phyloP scores from a whole-genome alignment of 192 early-diverging fungal genomes.

The Linnemannia zychae region DNA sequence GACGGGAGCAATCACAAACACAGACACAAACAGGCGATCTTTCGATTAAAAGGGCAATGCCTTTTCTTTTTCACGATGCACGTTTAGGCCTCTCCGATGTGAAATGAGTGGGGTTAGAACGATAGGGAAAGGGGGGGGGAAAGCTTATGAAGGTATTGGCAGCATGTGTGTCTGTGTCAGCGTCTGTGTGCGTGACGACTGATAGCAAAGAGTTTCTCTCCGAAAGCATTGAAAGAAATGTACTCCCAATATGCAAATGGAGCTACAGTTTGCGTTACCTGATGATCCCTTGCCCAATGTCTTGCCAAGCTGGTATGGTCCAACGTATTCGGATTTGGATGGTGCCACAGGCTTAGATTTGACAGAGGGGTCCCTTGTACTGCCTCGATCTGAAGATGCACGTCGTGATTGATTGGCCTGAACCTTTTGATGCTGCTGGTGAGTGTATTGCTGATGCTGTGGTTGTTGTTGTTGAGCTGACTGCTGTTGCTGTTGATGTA shows the following conservation, averaged over 20 bases:
- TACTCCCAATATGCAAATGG: not conserved
- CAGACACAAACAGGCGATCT: not conserved
- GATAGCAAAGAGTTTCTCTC: not conserved
- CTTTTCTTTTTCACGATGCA: constrained; percentile 1
- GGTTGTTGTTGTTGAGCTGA: not conserved
- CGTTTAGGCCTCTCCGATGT: not conserved
- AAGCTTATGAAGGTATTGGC: not conserved
- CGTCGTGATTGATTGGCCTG: constrained; percentile 16
- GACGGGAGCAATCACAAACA: not conserved
- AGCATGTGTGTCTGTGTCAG: not conserved
- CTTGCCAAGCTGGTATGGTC: constrained; percentile 62
- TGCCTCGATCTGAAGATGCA: constrained; percentile 19
- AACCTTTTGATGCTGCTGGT: constrained; percentile 22
- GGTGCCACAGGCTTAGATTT: constrained; percentile 13
- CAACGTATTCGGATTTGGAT: constrained; percentile 54
- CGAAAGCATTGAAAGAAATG: no score
- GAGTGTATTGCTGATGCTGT: constrained; percentile 17
- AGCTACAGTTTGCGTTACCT: constrained; percentile 47
- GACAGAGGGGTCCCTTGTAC: constrained; percentile 16
- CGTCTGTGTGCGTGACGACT: not conserved
- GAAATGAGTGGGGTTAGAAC: not conserved
- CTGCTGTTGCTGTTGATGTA: not conserved
- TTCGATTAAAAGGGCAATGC: not conserved
- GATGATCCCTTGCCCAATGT: constrained; percentile 67
- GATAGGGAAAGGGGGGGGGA: not conserved